Conservation (phyloP, 2,329 filamentous ascomycete species). For the Colletotrichum sp. region DNA sequence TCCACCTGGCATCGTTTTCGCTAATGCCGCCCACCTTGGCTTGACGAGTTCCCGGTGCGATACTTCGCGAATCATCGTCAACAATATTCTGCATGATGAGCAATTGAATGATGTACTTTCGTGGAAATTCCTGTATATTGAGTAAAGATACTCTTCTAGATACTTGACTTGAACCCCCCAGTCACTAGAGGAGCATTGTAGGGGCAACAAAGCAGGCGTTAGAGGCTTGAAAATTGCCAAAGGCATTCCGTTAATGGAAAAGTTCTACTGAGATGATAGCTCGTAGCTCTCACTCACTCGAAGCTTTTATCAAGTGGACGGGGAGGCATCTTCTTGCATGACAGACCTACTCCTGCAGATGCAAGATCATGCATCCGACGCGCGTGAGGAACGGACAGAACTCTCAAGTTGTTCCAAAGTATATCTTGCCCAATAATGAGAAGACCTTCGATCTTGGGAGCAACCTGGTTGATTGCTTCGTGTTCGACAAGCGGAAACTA, state of each 20-base stretch:
- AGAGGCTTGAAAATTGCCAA: background rate
- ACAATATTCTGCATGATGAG: background rate
- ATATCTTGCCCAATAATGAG: background rate
- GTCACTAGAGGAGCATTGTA: accelerated
- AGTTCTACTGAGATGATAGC: background rate
- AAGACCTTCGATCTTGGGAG: background rate
- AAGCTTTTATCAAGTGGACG: background rate
- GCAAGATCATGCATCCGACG: background rate
- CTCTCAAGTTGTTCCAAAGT: background rate
- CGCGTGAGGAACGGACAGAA: background rate
- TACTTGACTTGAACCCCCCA: accelerated
- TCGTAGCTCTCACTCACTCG: background rate
- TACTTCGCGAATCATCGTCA: accelerated
- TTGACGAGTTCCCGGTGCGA: too few species aligned
- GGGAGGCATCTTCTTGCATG: background rate
- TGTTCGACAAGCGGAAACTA: background rate
- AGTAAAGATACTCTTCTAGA: background rate
- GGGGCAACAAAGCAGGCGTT: background rate
- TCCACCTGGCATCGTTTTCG: too few species aligned
- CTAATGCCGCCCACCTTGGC: too few species aligned
- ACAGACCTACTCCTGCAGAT: background rate
- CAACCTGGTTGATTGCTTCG: background rate
- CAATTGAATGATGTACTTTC: background rate
- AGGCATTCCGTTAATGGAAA: background rate
- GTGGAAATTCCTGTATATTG: background rate